Percentiles rank a stretch among this genome's conserved stretches.
Evolutionary conservation across 108 stramenopile species (phyloP).

Genomic region (Nitzschia sp.): DNA sequence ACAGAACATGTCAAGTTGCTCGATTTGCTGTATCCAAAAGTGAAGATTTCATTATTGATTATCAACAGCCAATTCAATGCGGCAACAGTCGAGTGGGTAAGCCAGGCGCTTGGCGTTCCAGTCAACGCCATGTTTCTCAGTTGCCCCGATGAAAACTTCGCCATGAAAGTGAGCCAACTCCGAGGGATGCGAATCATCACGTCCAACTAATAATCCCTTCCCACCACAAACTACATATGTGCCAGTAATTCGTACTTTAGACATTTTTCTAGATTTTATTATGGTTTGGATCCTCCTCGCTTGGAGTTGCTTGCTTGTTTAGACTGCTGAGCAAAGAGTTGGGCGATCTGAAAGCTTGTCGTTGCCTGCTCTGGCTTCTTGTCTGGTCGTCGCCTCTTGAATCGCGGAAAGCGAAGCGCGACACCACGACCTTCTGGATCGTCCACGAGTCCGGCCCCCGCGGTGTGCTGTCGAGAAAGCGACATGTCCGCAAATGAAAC

Average conservation of each 20-base stretch:
- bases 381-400: constrained; percentile 82
- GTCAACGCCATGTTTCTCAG: constrained; percentile 71
- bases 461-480: constrained; percentile 59
- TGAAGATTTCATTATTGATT: constrained; percentile 48
- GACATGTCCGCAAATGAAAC: constrained; percentile 85
- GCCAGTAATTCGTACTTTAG: too few relatives aligned
- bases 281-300: background rate
- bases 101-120: constrained; percentile 27
- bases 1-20: constrained; percentile 54
- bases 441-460: constrained; percentile 57
- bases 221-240: too few relatives aligned
- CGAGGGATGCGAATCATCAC: constrained; percentile 74
- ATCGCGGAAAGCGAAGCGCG: constrained; percentile 86
- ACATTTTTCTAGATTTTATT: too few relatives aligned
- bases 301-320: constrained; percentile 15
- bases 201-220: constrained; percentile 37
- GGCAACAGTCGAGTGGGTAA: constrained; percentile 45
- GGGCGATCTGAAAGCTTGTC: constrained; percentile 62
- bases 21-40: constrained; percentile 63
- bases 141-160: constrained; percentile 67
- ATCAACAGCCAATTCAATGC: constrained; percentile 52
- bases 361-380: constrained; percentile 83
- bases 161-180: constrained; percentile 56
- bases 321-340: constrained; percentile 50
- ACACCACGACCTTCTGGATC: constrained; percentile 69